Evolutionary conservation across 192 early-diverging fungal genomes (phyloP).

Genomic region (Coemansia sp.): DNA sequence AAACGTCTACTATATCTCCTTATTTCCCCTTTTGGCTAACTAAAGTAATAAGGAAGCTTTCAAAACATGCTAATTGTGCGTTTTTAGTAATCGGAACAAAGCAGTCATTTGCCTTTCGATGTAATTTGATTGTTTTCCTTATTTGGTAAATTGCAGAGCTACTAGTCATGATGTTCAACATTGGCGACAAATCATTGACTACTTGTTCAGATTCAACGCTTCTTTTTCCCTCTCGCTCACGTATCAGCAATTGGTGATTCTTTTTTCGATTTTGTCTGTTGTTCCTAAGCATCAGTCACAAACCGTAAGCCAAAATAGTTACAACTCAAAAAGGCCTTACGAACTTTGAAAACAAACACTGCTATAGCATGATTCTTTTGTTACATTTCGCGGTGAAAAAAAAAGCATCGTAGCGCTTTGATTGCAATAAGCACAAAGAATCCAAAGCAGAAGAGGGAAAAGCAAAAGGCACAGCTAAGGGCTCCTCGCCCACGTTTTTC

Average conservation of each 20-base stretch:
- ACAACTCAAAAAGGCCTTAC: not conserved
- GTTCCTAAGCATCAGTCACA: not conserved
- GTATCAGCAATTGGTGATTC: constrained; percentile 1
- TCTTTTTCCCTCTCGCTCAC: not conserved
- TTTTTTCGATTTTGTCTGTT: not conserved
- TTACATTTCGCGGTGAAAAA: not conserved
- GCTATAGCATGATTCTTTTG: not conserved
- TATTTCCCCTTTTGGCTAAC: not conserved
- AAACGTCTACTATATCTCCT: not conserved
- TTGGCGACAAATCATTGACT: not conserved
- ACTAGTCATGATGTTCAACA: not conserved
- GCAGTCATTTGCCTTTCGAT: too few species aligned
- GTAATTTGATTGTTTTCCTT: not conserved
- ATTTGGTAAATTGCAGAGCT: not conserved
- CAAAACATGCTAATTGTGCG: not conserved
- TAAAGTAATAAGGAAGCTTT: not conserved
- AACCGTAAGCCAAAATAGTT: not conserved
- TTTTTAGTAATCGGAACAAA: not conserved
- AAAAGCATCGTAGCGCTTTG: not conserved
- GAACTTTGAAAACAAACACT: not conserved
- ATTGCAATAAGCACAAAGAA: constrained; percentile 8
- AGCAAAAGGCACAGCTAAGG: not conserved
- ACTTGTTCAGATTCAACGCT: not conserved
- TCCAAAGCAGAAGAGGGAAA: not conserved
- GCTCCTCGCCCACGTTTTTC: not conserved